These are phyloP conservation scores for Oryza officinalis DNA, from an alignment of 176 grass and related monocot species.

Conservation along the genomic window DNA sequence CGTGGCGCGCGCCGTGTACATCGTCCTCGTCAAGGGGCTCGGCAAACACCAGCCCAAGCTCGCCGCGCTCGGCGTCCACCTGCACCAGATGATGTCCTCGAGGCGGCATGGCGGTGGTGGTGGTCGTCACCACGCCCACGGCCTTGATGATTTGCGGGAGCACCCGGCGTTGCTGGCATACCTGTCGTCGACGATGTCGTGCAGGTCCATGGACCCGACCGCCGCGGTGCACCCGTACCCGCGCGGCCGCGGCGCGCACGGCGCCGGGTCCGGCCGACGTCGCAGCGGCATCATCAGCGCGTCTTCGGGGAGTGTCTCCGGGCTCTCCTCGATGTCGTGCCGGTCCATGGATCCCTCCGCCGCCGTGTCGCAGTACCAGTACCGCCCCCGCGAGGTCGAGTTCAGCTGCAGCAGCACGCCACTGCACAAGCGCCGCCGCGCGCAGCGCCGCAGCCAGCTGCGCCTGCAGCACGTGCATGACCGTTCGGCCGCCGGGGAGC, in stretches of 20 bases:
- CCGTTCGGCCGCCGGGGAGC: neutral
- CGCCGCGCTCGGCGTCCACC: constrained; percentile 63
- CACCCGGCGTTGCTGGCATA: constrained; percentile 19
- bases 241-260: neutral
- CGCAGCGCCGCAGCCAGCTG: constrained; percentile 5
- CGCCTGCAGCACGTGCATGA: constrained; percentile 5
- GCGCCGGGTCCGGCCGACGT: neutral
- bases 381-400: constrained; percentile 66
- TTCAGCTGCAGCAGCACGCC: constrained; percentile 94
- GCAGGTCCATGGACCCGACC: constrained; percentile 69
- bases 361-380: constrained; percentile 52
- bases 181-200: constrained; percentile 44
- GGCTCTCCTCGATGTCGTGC: constrained; percentile 53
- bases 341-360: constrained; percentile 60
- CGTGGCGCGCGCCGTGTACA: constrained; percentile 48
- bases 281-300: neutral
- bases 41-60: constrained; percentile 69
- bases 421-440: constrained; percentile 28
- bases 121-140: neutral
- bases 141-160: neutral
- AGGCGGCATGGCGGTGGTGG: constrained; percentile 31
- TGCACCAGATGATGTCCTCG: constrained; percentile 57
- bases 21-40: constrained; percentile 62
- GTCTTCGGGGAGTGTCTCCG: neutral
- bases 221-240: constrained; percentile 54